A percentile compares a stretch with the other conserved stretches of the same genome.
Conservation (phyloP, 176 grass and related monocot species). For the Elymus sibiricus region DNA sequence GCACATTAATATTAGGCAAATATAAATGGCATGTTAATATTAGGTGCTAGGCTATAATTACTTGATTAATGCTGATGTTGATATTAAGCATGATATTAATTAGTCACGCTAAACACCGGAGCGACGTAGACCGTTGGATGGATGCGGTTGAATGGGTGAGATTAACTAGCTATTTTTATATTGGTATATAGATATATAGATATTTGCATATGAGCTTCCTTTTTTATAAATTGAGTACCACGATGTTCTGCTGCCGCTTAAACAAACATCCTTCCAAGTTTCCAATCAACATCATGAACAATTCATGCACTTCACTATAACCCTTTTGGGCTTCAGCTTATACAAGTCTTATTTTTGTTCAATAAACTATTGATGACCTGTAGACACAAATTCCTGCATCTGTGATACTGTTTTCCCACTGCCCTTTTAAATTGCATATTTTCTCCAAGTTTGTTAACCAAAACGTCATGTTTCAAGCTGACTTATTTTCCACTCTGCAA, state of each 20-base stretch:
- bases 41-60: no score
- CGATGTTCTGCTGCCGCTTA: neutral
- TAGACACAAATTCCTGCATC: neutral
- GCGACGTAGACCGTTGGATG: no score
- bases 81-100: no score
- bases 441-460: neutral
- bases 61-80: no score
- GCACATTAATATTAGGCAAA: no score
- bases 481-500: neutral
- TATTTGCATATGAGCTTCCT: neutral
- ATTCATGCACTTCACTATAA: neutral
- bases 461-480: neutral
- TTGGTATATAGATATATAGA: no score
- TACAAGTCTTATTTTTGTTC: neutral
- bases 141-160: no score
- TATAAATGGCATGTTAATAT: no score
- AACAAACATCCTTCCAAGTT: neutral
- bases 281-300: neutral
- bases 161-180: no score
- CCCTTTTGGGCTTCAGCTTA: neutral
- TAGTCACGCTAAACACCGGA: no score
- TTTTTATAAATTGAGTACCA: neutral
- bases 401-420: neutral
- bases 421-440: neutral
- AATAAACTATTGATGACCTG: neutral